phyloP scores from a whole-genome alignment of 2,329 filamentous ascomycete genomes.

The Sarocladium oryzae region DNA sequence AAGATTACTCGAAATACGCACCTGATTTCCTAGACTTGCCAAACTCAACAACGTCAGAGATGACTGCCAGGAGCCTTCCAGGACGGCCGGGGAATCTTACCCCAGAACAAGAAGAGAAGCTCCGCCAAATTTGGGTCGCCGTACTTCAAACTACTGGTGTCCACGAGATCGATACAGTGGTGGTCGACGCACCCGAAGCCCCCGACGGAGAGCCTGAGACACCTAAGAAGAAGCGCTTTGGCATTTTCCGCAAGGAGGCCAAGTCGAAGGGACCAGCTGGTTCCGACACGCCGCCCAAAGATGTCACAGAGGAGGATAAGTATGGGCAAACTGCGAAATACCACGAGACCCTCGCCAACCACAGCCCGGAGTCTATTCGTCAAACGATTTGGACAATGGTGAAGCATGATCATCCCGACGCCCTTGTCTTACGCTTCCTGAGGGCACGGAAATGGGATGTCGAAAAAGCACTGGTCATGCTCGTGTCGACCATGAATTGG shows the following conservation, averaged over 20 bases:
- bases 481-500: constrained; percentile 93
- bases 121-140: constrained; percentile 78
- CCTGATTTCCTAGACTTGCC: neutral
- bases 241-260: constrained; percentile 60
- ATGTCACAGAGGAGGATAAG: constrained; percentile 70
- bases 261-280: constrained; percentile 28
- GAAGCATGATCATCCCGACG: constrained; percentile 92
- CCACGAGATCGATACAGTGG: constrained; percentile 20
- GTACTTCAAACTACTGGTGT: constrained; percentile 72
- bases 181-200: constrained; percentile 14
- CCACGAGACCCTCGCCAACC: constrained; percentile 69
- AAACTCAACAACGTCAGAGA: constrained; percentile 16
- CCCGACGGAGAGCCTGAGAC: constrained; percentile 41
- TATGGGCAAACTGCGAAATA: constrained; percentile 86
- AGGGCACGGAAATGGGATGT: constrained; percentile 95
- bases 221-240: constrained; percentile 68
- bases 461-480: constrained; percentile 86
- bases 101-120: constrained; percentile 79
- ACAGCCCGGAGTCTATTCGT: constrained; percentile 72
- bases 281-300: constrained; percentile 28
- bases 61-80: constrained; percentile 43
- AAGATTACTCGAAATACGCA: neutral
- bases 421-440: constrained; percentile 72
- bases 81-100: constrained; percentile 84
- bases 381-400: constrained; percentile 86